Base-by-base conservation (phyloP, 2,329 filamentous ascomycete species). In the Coniochaeta sp. region DNA sequence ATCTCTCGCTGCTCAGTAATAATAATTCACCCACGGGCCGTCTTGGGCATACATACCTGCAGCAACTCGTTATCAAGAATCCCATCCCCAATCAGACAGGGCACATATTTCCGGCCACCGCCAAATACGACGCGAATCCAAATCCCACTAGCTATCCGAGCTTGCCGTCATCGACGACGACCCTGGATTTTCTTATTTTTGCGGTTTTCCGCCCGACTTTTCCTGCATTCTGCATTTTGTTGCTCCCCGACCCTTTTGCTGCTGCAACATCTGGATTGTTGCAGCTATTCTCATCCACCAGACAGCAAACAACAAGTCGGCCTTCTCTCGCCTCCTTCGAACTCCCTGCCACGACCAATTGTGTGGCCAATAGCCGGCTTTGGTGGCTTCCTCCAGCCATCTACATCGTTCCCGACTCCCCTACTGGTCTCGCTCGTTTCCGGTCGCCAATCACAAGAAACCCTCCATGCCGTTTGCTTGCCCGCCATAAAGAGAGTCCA, bases 1-100 rank as follows among this genome's bases (percentile, higher is more conserved):
- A 42, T 42, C 38, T n/a, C n/a, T n/a, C n/a, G n/a, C n/a, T n/a
- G n/a, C n/a, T 42, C 38, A 42, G 38, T 42, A 42, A 42, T 42
- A 24, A 18, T 12, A 30, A 30, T 30, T 30, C 27, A 30, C 14
- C 14, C 33, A 16, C 33, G n/a, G n/a, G n/a, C n/a, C n/a, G n/a
- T n/a, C n/a, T n/a, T n/a, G n/a, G n/a, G n/a, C n/a, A n/a, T n/a
- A n/a, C n/a, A n/a, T n/a, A n/a, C n/a, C n/a, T n/a, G n/a, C n/a
- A n/a, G n/a, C n/a, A n/a, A n/a, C n/a, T n/a, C n/a, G n/a, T n/a
- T n/a, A n/a, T n/a, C n/a, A n/a, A n/a, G n/a, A n/a, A n/a, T n/a
- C n/a, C n/a, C n/a, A n/a, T n/a, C n/a, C n/a, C n/a, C n/a, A n/a
- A 24, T 40, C 20, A 42, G 38, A 42, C 20, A 22, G 20, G 38